These are phyloP conservation scores for Carex cristatella DNA, from an alignment of 176 grass and related monocot species.

Conservation along the genomic window DNA sequence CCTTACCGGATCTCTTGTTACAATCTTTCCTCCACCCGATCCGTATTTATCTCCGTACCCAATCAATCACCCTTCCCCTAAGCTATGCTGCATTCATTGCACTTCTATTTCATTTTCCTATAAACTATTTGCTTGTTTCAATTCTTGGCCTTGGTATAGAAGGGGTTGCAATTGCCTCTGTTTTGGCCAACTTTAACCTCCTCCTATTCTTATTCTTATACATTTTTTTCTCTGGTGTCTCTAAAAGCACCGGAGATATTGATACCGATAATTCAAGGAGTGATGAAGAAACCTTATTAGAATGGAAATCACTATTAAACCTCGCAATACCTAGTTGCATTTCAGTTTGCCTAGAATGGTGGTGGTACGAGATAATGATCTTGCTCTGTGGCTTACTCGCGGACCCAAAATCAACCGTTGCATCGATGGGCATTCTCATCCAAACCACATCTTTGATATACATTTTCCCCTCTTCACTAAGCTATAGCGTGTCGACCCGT, in stretches of 20 bases:
- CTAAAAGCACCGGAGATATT: constrained; percentile 6
- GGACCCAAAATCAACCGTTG: constrained; percentile 75
- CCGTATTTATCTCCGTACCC: constrained; percentile 84
- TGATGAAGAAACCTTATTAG: constrained; percentile 14
- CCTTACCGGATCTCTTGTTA: constrained; percentile 68
- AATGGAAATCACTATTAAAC: constrained; percentile 52
- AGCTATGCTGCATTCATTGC: constrained; percentile 51
- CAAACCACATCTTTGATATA: constrained; percentile 87
- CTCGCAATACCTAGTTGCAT: constrained; percentile 82
- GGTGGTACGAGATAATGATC: constrained; percentile 98
- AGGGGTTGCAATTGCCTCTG: constrained; percentile 65
- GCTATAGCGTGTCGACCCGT: constrained; percentile 81
- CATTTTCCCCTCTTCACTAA: constrained; percentile 86
- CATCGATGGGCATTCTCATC: constrained; percentile 80
- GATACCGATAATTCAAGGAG: not conserved
- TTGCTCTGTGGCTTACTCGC: constrained; percentile 71
- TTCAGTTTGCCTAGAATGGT: constrained; percentile 85
- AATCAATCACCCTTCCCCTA: constrained; percentile 87
- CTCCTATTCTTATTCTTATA: constrained; percentile 50
- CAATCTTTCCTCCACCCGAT: constrained; percentile 86
- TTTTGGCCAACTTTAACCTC: constrained; percentile 78
- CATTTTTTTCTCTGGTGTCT: constrained; percentile 53
- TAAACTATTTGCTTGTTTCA: constrained; percentile 56
- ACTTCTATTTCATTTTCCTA: constrained; percentile 65
- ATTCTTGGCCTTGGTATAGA: constrained; percentile 59